Base-by-base conservation (phyloP, 2,329 filamentous ascomycete genomes). In the Tolypocladium paradoxum region DNA sequence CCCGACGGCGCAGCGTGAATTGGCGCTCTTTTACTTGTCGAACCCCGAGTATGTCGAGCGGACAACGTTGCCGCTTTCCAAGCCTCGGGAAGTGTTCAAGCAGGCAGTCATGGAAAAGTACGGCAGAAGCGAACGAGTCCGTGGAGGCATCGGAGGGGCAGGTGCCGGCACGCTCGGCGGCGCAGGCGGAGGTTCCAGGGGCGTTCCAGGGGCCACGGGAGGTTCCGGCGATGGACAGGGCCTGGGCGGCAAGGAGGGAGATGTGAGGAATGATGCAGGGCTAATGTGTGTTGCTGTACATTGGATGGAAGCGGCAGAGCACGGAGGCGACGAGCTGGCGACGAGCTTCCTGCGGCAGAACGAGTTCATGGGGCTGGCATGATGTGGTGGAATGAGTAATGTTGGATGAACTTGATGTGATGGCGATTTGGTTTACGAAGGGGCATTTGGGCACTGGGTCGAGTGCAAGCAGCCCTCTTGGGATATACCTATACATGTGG, bases 211-310 rank as follows among this genome's bases (percentile, higher is more conserved):
- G 53, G 58, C 35, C 52, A 50, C 36, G 34, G 52, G 51, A 4
- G 24, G 56, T 46, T 51, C 58, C 51, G 60, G 59, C 48, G 59
- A 60, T 31, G 58, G 62, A 24, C 54, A 61, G 33, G 55, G 56
- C 38, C 14, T 55, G 34, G 62, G 61, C 37, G 67, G 67, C 48
- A 70, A 68, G 51, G 71, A 75, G 48, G 73, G 72, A 20, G 69
- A 81, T 55, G 76, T 81, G 36, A 68, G 89, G 59, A 90, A 85
- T 55, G 90, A 96, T 66, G 88, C 89, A 2, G 86, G 86, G 52
- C 83, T 90, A 43, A 93, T 97, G 88, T 96, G 91, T 63, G 82
- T 96, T 54, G 92, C 92, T 11, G 84, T 95, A 70, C 92, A 97
- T 74, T 97, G 92, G 91, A 96, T 97, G 90, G 89, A 92, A 72